phyloP scores from a whole-genome alignment of 441 rosid species.

The Mallotus japonicus region DNA sequence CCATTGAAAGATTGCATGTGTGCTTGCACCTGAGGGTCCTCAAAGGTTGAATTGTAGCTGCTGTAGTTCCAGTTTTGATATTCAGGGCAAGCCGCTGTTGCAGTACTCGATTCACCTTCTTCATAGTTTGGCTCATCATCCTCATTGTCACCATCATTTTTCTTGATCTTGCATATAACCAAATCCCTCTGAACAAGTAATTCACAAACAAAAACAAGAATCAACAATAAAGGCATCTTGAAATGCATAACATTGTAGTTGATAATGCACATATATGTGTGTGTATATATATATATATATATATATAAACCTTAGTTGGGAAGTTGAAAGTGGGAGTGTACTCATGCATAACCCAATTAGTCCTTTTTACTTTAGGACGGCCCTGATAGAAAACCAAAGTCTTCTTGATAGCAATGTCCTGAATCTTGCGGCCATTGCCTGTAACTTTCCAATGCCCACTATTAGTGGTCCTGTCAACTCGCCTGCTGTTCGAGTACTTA shows the following conservation, averaged over 20 bases:
- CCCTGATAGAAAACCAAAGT: constrained; percentile 45
- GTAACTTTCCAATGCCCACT: constrained; percentile 33
- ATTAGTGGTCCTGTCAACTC: constrained; percentile 19
- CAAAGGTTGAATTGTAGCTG: background rate
- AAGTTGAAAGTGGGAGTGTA: constrained; percentile 26
- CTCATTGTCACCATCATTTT: background rate
- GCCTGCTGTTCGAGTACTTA: constrained; percentile 16
- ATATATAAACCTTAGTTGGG: constrained; percentile 12
- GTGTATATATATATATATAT: too few species aligned
- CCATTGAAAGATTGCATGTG: constrained; percentile 2
- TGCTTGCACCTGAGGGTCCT: background rate
- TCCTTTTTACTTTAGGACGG: constrained; percentile 26
- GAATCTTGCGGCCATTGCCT: constrained; percentile 31
- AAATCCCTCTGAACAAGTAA: constrained; percentile 17
- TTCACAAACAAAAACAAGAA: too few species aligned
- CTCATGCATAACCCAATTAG: constrained; percentile 63
- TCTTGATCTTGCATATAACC: constrained; percentile 32
- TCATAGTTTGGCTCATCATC: background rate
- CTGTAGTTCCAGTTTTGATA: background rate
- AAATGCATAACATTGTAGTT: background rate
- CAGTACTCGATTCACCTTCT: constrained; percentile 10
- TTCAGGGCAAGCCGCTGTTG: background rate
- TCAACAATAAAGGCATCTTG: background rate
- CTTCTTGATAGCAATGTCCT: constrained; percentile 40
- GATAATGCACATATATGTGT: too few species aligned